phyloP scores from a whole-genome alignment of 2,329 filamentous ascomycete genomes.

The Alternaria arbusti region DNA sequence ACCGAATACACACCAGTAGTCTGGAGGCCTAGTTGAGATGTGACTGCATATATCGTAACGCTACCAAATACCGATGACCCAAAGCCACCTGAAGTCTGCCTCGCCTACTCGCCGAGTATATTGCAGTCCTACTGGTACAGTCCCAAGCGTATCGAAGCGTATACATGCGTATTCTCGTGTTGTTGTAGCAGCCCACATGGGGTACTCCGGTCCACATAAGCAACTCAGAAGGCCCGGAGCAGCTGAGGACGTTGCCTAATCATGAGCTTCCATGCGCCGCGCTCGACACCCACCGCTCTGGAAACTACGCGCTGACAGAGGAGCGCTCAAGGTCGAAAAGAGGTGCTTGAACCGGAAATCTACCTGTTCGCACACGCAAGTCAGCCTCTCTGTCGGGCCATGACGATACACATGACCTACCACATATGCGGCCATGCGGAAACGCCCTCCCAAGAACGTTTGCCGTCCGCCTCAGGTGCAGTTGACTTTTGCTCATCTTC shows the following conservation, averaged over 20 bases:
- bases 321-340: neutral
- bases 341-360: neutral
- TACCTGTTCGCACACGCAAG: neutral
- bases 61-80: neutral
- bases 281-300: neutral
- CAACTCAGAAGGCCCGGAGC: neutral
- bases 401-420: conserved; percentile 4
- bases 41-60: neutral
- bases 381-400: neutral
- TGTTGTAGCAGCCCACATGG: neutral
- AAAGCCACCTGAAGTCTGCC: neutral
- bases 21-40: neutral
- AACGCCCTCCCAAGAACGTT: neutral
- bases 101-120: neutral
- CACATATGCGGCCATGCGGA: conserved; percentile 31
- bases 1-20: neutral
- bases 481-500: neutral
- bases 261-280: neutral
- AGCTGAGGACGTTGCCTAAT: neutral
- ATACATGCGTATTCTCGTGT: neutral
- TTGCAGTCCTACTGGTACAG: neutral
- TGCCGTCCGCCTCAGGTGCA: neutral
- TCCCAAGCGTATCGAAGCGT: neutral
- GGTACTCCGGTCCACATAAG: neutral
- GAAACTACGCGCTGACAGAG: neutral